A percentile compares a stretch with the other conserved stretches of the same genome.
Conservation (phyloP, 2,329 filamentous ascomycete species). For the Bimuria novae-zelandiae region DNA sequence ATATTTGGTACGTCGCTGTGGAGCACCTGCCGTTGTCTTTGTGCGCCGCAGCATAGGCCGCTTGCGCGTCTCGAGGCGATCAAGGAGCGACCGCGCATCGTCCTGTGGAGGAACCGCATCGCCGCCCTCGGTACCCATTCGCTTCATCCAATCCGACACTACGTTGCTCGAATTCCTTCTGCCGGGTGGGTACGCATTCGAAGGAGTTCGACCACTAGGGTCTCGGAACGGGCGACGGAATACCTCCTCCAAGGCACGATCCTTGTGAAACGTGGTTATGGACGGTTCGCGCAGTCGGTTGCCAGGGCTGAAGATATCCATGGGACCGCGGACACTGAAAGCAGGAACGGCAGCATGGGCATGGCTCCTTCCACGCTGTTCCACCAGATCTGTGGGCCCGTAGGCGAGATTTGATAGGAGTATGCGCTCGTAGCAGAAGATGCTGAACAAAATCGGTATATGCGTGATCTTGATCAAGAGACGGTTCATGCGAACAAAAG, state of each 20-base stretch:
- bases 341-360: conserved; percentile 58
- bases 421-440: conserved; percentile 84
- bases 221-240: conserved; percentile 73
- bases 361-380: conserved; percentile 66
- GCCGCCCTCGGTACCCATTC: conserved; percentile 58
- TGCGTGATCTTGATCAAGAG: conserved; percentile 90
- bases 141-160: conserved; percentile 89
- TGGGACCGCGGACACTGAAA: conserved; percentile 44
- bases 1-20: conserved; percentile 48
- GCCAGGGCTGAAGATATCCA: conserved; percentile 72
- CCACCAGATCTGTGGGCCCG: conserved; percentile 84
- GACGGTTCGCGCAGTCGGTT: conserved; percentile 79
- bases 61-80: conserved; percentile 59
- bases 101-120: conserved; percentile 62
- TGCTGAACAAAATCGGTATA: conserved; percentile 82
- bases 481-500: conserved; percentile 86
- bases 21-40: conserved; percentile 42
- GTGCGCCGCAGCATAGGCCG: conserved; percentile 60
- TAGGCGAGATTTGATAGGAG: conserved; percentile 77
- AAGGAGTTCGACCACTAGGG: conserved; percentile 49
- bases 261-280: conserved; percentile 85
- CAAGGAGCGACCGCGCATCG: conserved; percentile 62
- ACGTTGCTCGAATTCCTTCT: conserved; percentile 77
- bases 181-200: conserved; percentile 50
- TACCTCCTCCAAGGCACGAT: conserved; percentile 87